Evolutionary conservation across 257 asterid genomes (phyloP).

Genomic region (Solanum gandarillasii): DNA sequence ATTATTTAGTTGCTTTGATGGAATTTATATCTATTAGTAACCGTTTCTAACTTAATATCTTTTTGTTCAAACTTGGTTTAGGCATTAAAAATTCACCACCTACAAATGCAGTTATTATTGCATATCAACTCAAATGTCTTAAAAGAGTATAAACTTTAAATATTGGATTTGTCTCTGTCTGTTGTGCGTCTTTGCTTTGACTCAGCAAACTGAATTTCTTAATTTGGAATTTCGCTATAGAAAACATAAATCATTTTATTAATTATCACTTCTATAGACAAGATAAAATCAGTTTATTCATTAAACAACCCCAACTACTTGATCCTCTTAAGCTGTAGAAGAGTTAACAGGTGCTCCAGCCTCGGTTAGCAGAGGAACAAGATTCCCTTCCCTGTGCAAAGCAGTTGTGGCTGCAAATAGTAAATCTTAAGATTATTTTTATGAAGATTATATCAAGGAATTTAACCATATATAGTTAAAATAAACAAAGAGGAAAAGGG

Average conservation of each 20-base stretch:
- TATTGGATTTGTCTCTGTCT: not conserved
- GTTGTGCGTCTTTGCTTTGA: not conserved
- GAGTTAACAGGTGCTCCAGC: constrained; percentile 59
- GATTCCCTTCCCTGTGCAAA: constrained; percentile 57
- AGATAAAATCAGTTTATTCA: not conserved
- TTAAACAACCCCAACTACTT: not conserved
- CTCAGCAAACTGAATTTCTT: not conserved
- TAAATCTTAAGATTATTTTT: not conserved
- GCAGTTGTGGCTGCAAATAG: constrained; percentile 54
- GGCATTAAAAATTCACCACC: not conserved
- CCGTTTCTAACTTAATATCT: too few relatives aligned
- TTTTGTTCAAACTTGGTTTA: not conserved
- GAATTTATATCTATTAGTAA: too few relatives aligned
- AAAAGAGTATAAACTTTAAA: too few relatives aligned
- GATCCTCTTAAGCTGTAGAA: constrained; percentile 36
- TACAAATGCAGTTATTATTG: not conserved
- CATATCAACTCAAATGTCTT: not conserved
- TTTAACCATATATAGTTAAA: not conserved
- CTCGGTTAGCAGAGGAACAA: constrained; percentile 63
- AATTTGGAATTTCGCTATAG: not conserved
- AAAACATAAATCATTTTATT: not conserved
- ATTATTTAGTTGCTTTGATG: too few relatives aligned
- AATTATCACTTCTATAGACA: not conserved
- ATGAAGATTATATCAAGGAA: not conserved
- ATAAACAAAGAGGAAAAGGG: not conserved